Base-by-base conservation (phyloP, 179 eudicot species). In the Corrigiola litoralis region DNA sequence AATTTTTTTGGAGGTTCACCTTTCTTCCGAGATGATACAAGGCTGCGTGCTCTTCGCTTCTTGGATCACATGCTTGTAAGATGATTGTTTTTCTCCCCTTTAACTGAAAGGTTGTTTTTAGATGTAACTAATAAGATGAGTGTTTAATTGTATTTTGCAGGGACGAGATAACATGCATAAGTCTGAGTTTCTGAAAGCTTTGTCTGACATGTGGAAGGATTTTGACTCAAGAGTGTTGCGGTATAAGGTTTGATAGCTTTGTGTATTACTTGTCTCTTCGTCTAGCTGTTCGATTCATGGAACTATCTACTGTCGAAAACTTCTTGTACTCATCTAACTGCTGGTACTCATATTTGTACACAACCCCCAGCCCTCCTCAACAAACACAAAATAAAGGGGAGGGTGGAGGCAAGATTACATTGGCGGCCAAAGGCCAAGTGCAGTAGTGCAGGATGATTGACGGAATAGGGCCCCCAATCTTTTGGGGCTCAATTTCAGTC, bases 1-100 rank as follows among this genome's bases (percentile, higher is more conserved):
- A 25, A 40, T 25, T 65, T 24, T 67, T 10, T 56, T 81, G 73
- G 66, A 90, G 99, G 96, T 61, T 94, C 99, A 49, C 61, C 88
- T 64, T 94, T 94, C 79, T 94, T 94, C 71, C 94, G 99, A 38
- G 81, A 86, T 72, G 99, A 94, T 75, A 88, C 96, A 63, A 88
- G 99, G 83, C 80, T 94, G 85, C 97, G 99, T 67, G 99, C 99
- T 69, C 97, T 94, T 71, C 99, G 99, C 77, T 94, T 94, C 81
- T 74, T 94, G 63, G 99, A 94, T 80, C 99, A 94, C 84, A 76
- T 94, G 95, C 85, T 94, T 76, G 99, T 94, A 87, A 70, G 97
- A 28, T 13, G 49, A 48, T 23, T 32, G 53, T 61, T 65, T 54
- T 82, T 27, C n/a, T 47, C 9, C 23, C 77, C 87, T 88, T 76